These are phyloP conservation scores for Tilletia setariae DNA, from an alignment of 1,284 basidiomycete genomes.

Conservation along the genomic window DNA sequence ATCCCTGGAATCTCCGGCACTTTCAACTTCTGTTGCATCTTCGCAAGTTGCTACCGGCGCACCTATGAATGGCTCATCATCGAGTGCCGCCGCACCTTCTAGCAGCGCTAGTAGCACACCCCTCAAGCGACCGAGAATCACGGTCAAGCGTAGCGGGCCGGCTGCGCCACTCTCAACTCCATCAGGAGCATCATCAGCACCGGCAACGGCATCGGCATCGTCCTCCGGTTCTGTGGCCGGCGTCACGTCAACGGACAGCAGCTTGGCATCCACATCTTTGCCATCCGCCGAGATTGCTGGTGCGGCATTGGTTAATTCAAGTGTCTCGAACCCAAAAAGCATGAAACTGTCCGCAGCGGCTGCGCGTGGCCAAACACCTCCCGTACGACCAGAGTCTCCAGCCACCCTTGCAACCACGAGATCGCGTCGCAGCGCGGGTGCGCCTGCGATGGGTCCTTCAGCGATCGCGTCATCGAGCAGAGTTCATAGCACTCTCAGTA, in stretches of 20 bases:
- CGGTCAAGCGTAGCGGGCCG: background rate
- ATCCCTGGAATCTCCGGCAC: too few relatives aligned
- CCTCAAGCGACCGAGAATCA: slow-evolving; percentile 2
- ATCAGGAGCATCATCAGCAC: background rate
- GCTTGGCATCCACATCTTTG: background rate
- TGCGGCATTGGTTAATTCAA: too few relatives aligned
- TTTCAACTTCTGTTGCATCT: too few relatives aligned
- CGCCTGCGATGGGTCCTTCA: background rate
- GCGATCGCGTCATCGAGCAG: background rate
- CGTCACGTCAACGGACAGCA: background rate
- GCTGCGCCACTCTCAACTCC: background rate
- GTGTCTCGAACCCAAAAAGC: too few relatives aligned
- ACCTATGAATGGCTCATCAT: background rate
- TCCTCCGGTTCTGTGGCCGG: background rate
- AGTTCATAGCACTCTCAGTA: too few relatives aligned
- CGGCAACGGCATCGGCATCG: background rate
- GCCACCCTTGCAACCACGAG: background rate
- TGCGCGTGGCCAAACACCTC: slow-evolving; percentile 1
- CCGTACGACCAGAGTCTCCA: background rate
- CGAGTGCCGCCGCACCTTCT: background rate
- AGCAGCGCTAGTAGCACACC: background rate
- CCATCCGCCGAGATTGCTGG: too few relatives aligned
- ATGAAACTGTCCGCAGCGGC: too few relatives aligned
- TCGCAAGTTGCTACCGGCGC: too few relatives aligned
- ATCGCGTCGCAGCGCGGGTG: background rate